Conservation (phyloP, 495 filamentous ascomycete species). For the Xylaria acuta region DNA sequence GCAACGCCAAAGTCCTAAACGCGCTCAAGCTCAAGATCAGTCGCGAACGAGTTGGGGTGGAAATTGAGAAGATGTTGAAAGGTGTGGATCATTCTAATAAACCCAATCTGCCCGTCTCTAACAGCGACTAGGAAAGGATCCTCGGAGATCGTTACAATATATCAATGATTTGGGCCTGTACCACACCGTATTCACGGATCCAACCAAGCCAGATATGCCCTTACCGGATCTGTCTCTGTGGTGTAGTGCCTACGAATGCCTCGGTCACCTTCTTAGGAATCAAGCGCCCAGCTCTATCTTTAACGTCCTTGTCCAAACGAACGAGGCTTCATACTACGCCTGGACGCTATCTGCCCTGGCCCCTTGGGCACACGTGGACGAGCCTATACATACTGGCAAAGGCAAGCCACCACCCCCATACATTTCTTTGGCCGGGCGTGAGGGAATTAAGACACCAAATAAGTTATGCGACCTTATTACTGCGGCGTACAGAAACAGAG, state of each 20-base stretch:
- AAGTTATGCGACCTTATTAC: constrained; percentile 71
- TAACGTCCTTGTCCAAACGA: constrained; percentile 60
- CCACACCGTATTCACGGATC: constrained; percentile 78
- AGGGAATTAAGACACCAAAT: constrained; percentile 81
- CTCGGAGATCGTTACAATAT: constrained; percentile 69
- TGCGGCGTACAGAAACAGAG: constrained; percentile 63
- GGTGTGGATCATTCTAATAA: constrained; percentile 51
- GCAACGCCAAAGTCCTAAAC: constrained; percentile 69
- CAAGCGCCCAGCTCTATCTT: constrained; percentile 57
- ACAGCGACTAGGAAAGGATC: constrained; percentile 64
- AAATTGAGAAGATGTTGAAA: constrained; percentile 89
- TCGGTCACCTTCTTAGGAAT: constrained; percentile 55
- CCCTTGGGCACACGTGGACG: constrained; percentile 72
- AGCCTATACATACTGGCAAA: constrained; percentile 47
- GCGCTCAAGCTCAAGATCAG: constrained; percentile 90
- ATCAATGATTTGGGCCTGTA: constrained; percentile 80
- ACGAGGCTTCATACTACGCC: constrained; percentile 67
- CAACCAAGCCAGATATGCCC: constrained; percentile 48
- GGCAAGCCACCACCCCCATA: constrained; percentile 51
- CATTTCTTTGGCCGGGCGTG: constrained; percentile 65
- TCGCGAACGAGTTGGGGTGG: constrained; percentile 81
- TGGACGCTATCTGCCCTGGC: constrained; percentile 78
- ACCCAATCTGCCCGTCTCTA: constrained; percentile 1
- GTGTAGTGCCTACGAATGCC: constrained; percentile 57
- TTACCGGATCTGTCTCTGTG: constrained; percentile 52